Evolutionary conservation across 2,329 filamentous ascomycete species (phyloP), one percentile per base, ranked within the genome.

Genomic region (Hypocreales sp.): DNA sequence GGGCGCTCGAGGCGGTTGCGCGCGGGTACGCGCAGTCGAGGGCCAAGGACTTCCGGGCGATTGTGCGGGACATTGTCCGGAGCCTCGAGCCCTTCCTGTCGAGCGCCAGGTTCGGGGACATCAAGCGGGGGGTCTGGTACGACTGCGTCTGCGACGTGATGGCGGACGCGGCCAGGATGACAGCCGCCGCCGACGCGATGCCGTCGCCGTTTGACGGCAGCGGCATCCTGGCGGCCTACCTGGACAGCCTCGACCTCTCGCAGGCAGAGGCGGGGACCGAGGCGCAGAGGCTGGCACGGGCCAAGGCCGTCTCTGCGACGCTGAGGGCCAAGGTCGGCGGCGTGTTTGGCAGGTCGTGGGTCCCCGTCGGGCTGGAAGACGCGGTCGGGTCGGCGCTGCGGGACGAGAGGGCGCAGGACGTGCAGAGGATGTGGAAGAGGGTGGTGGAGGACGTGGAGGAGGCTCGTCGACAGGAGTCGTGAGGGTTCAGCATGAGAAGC

Each of bases 81-180:
- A 47, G 42, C 1, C 42, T 70, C 27, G 46, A 41, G 31, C 58
- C 50, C 10, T 63, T 55, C 25, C 42, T 67, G 0, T 32, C 38
- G 4, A 50, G 44, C 29, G 24, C 44, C 0, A 49, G 51, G 21
- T 61, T 61, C 23, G 50, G 47, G 7, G 38, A 42, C 1, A 55
- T 68, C 30, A 57, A 64, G 24, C 53, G 61, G 12, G 56, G 61
- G 21, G 51, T 59, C 2, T 71, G 67, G 61, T 72, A 70, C 38
- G 53, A 52, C 15, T 56, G 56, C 20, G 58, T 60, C 0, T 38
- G 39, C 10, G 63, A 67, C 9, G 31, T 72, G 10, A 51, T 72
- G 43, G 44, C 53, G 4, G 53, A 59, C 3, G 56, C 58, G 0
- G 34, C 40, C 8, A 38, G 44, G 2, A 40, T 37, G 1, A 30